Percentiles rank a stretch among this genome's conserved stretches.
Evolutionary conservation across 371 early-diverging fungal genomes (phyloP).

Genomic region (Lichtheimia corymbifera): DNA sequence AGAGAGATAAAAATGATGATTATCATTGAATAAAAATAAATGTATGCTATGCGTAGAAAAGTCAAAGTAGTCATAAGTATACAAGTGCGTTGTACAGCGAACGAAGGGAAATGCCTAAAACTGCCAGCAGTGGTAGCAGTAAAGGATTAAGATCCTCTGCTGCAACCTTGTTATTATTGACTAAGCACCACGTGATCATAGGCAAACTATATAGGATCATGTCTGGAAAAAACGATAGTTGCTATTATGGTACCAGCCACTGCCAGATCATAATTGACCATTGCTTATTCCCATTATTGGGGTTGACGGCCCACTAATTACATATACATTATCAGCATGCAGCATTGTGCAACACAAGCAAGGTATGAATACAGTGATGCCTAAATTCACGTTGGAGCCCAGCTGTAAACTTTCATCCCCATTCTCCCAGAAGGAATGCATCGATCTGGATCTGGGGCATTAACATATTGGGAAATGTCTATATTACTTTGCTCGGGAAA

Average conservation of each 20-base stretch:
- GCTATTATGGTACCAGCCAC: neutral
- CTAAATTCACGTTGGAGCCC: neutral
- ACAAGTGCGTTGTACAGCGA: too few species aligned
- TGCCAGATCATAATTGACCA: neutral
- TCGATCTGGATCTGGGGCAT: neutral
- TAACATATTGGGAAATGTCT: neutral
- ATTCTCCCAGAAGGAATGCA: neutral
- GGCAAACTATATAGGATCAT: neutral
- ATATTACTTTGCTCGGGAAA: neutral
- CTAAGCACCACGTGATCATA: neutral
- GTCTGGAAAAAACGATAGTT: neutral
- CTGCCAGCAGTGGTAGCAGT: too few species aligned
- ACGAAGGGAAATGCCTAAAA: too few species aligned
- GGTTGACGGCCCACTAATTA: neutral
- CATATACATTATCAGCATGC: neutral
- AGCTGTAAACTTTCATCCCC: neutral
- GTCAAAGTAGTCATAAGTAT: too few species aligned
- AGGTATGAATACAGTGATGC: neutral
- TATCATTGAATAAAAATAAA: too few species aligned
- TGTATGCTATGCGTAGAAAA: too few species aligned
- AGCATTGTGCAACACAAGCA: neutral
- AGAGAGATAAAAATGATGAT: too few species aligned
- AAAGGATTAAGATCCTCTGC: too few species aligned
- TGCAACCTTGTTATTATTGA: neutral
- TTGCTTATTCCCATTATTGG: neutral